Evolutionary conservation across 768 basidiomycete genomes (phyloP).

Genomic region (Candolleomyces eurysporus): DNA sequence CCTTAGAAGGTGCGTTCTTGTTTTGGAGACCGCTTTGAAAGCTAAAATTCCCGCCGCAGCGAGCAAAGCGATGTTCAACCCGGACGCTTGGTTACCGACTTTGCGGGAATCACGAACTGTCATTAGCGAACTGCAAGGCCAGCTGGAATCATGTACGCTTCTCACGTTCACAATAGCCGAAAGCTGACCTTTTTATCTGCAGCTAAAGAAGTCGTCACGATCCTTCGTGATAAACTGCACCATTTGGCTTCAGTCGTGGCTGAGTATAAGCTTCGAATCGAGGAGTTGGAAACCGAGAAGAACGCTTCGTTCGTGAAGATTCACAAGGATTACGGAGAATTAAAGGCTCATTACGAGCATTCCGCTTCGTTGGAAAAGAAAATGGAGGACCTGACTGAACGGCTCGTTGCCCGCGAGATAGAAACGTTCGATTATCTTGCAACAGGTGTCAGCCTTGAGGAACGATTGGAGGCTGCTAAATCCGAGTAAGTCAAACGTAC

Average conservation of each 20-base stretch:
- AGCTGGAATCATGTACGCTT: slow-evolving; percentile 26
- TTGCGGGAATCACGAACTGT: slow-evolving; percentile 18
- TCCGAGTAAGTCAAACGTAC: slow-evolving; percentile 11
- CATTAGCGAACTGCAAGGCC: slow-evolving; percentile 24
- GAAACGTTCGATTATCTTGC: slow-evolving; percentile 25
- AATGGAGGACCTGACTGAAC: slow-evolving; percentile 20
- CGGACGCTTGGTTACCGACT: neutral
- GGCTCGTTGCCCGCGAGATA: slow-evolving; percentile 25
- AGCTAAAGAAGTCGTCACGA: slow-evolving; percentile 38
- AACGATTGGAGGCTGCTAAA: slow-evolving; percentile 17
- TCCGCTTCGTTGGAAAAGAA: slow-evolving; percentile 17
- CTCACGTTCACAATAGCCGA: neutral
- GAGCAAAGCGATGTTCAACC: neutral
- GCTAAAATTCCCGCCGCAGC: neutral
- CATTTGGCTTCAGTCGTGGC: slow-evolving; percentile 31
- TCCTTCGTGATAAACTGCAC: slow-evolving; percentile 38
- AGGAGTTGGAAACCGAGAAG: slow-evolving; percentile 36
- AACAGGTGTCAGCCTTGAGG: slow-evolving; percentile 19
- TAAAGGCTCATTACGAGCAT: neutral
- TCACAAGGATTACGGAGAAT: slow-evolving; percentile 13
- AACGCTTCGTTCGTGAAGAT: slow-evolving; percentile 17
- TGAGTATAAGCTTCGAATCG: slow-evolving; percentile 28
- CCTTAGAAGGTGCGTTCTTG: neutral
- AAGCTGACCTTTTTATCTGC: neutral
- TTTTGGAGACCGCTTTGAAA: too few relatives aligned